Base-by-base conservation (phyloP, 1,139 yeast genomes). In the Zygotorulaspora mrakii region DNA sequence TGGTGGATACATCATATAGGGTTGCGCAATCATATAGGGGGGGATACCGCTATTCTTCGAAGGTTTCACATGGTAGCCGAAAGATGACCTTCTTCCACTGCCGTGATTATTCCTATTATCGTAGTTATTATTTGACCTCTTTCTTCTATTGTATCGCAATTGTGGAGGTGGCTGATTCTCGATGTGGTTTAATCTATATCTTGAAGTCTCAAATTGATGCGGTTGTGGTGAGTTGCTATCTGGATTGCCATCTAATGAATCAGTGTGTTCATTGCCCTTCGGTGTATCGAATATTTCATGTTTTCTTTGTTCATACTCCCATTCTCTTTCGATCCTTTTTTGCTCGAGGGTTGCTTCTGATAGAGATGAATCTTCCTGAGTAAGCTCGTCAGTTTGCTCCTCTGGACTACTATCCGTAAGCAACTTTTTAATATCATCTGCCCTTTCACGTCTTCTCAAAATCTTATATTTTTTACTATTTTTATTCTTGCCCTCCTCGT, bases 221-320 rank as follows among this genome's bases (percentile, higher is more conserved):
- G 59, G 59, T 28, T 54, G 59, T 13, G 59, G 59, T 10, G 57
- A 46, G 31, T 40, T 46, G 17, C 45, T 49, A 7, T 43, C 47
- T 5, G 31, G 33, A 17, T 40, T 41, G 7, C 26, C 37, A 2
- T 35, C 39, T 5, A 23, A 18, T 4, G 29, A 17, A 12, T 33
- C 34, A 13, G n/a, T 32, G 9, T 38, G 12, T n/a, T 37, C 37
- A 26, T 28, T 33, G 5, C 35, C 37, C 30, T 45, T 43, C 4
- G 42, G 35, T 8, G 41, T 33, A 11, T 42, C 48, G 31, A 51
- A 53, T 14, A 53, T 52, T 25, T 49, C 47, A n/a, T 43, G 51
- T 33, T 52, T 53, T 17, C 42, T 43, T 22, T 43, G 43, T 37
- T 54, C 53, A 31, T 53, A 54, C 17, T 45, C 35, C 32, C 40